Evolutionary conservation across 805 yeast genomes (phyloP).

Genomic region (Metschnikowia shivogae): DNA sequence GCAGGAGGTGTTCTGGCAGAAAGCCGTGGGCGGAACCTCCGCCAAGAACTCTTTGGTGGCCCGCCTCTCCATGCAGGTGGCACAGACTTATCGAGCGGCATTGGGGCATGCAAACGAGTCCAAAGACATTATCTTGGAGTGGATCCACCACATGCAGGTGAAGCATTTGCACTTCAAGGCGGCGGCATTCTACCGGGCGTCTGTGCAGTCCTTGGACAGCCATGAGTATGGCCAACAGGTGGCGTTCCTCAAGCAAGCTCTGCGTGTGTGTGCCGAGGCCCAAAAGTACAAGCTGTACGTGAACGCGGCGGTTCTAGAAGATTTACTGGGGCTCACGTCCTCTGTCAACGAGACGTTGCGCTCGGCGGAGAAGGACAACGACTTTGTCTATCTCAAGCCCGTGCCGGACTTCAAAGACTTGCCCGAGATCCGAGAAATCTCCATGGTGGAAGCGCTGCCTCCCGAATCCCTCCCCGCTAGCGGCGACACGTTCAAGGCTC

Average conservation of each 20-base stretch:
- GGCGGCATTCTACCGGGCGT: constrained; percentile 62
- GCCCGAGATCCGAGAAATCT: constrained; percentile 43
- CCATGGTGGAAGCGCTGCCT: constrained; percentile 51
- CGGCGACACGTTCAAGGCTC: constrained; percentile 44
- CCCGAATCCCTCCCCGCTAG: constrained; percentile 17
- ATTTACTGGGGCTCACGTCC: constrained; percentile 46
- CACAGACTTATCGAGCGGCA: constrained; percentile 51
- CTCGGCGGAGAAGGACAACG: constrained; percentile 73
- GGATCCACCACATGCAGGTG: constrained; percentile 57
- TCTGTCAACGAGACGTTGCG: constrained; percentile 44
- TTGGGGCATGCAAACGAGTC: constrained; percentile 38
- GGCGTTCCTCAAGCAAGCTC: constrained; percentile 48
- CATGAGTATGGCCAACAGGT: constrained; percentile 71
- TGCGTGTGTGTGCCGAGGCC: constrained; percentile 34
- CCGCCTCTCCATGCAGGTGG: constrained; percentile 59
- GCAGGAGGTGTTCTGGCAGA: constrained; percentile 81
- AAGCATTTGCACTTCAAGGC: constrained; percentile 67
- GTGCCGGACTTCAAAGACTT: constrained; percentile 48
- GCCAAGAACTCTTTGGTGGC: constrained; percentile 60
- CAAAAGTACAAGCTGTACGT: constrained; percentile 40
- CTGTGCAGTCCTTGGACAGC: constrained; percentile 44
- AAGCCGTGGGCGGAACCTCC: constrained; percentile 46
- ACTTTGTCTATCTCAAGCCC: constrained; percentile 65
- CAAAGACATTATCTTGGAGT: constrained; percentile 49
- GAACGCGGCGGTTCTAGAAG: constrained; percentile 43